Conservation (phyloP, 108 stramenopile genomes). For the Cyclotella cryptica region DNA sequence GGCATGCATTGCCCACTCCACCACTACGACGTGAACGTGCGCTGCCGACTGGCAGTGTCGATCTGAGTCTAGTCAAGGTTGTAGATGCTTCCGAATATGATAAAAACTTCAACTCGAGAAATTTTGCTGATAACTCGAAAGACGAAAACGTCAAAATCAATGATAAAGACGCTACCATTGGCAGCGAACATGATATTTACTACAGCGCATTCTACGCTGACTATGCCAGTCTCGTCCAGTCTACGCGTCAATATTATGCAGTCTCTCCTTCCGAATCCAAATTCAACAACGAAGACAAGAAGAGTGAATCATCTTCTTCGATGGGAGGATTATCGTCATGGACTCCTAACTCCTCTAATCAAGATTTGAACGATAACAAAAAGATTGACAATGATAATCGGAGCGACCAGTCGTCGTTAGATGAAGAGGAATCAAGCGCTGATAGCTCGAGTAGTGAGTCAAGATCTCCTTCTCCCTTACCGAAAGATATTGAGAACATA, state of each 20-base stretch:
- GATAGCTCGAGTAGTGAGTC: conserved; percentile 5
- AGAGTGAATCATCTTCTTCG: conserved; percentile 9
- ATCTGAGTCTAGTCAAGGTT: conserved; percentile 26
- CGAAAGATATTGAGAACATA: no score
- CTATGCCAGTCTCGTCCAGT: conserved; percentile 16
- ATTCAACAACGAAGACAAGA: conserved; percentile 1
- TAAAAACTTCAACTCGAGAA: background rate
- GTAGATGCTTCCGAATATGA: conserved; percentile 26
- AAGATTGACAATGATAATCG: conserved; percentile 50
- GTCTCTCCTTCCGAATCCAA: background rate
- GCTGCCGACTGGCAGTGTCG: conserved; percentile 17
- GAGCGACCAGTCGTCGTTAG: conserved; percentile 22
- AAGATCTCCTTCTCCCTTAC: background rate
- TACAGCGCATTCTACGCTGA: background rate
- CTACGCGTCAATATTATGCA: conserved; percentile 23
- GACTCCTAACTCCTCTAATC: conserved; percentile 20
- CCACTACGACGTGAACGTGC: conserved; percentile 19
- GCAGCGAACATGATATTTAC: conserved; percentile 5
- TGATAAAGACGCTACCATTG: background rate
- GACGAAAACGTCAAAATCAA: background rate
- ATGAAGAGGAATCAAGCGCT: conserved; percentile 15
- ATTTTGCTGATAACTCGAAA: background rate
- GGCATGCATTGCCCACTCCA: conserved; percentile 1
- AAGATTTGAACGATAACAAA: conserved; percentile 29
- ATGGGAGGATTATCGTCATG: conserved; percentile 36